phyloP scores from a whole-genome alignment of 768 basidiomycete genomes.

The Podaxis carcinomalis region DNA sequence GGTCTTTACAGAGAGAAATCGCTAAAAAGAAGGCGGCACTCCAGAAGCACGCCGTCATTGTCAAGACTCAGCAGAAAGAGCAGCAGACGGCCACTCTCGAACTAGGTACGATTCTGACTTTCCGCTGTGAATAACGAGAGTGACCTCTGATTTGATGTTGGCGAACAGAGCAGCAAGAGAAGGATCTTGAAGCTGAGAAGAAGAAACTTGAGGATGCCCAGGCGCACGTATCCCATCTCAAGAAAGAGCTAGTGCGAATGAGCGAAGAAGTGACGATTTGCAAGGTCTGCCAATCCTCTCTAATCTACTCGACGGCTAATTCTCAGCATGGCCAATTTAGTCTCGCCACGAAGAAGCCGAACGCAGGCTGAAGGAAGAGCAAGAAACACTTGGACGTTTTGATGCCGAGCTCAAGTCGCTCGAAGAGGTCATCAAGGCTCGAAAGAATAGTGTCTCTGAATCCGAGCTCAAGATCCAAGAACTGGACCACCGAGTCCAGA shows the following conservation, averaged over 20 bases:
- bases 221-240: slow-evolving; percentile 46
- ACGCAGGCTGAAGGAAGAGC: slow-evolving; percentile 74
- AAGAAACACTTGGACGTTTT: slow-evolving; percentile 82
- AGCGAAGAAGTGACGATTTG: slow-evolving; percentile 39
- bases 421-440: slow-evolving; percentile 75
- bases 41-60: slow-evolving; percentile 72
- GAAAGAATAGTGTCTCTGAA: slow-evolving; percentile 67
- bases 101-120: slow-evolving; percentile 47
- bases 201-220: slow-evolving; percentile 36
- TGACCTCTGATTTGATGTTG: neutral
- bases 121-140: too few species aligned
- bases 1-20: neutral
- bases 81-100: slow-evolving; percentile 85
- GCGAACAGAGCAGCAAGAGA: slow-evolving; percentile 70
- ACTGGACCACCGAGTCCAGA: slow-evolving; percentile 58
- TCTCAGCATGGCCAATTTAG: neutral
- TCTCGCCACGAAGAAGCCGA: slow-evolving; percentile 60
- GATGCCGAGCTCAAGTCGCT: slow-evolving; percentile 85
- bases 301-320: slow-evolving; percentile 11
- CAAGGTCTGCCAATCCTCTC: slow-evolving; percentile 33
- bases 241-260: slow-evolving; percentile 61
- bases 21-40: slow-evolving; percentile 73
- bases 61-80: slow-evolving; percentile 89
- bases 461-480: slow-evolving; percentile 62
- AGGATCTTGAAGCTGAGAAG: slow-evolving; percentile 59